Base-by-base conservation (phyloP, 2,329 filamentous ascomycete species). In the Penicillium sumatraense region DNA sequence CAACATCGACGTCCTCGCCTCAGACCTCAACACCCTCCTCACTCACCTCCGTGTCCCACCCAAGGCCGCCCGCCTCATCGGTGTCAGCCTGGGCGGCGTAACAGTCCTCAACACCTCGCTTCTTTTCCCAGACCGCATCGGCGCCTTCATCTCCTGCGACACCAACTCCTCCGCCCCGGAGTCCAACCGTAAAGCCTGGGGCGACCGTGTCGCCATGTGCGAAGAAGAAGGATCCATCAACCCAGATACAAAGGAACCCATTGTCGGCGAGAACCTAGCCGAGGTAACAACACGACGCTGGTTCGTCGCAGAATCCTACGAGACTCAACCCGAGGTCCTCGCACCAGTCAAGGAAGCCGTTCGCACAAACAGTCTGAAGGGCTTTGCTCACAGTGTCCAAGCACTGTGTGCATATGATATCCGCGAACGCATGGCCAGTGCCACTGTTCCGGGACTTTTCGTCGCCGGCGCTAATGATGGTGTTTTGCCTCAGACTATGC, bases 351-450 rank as follows among this genome's bases (percentile, higher is more conserved):
- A 83, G 56, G 79, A 85, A 3, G 89, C 92, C 78, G 88, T 93
- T 0, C 81, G 81, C 11, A 75, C 72, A 13, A 96, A 96, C 70
- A 82, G 85, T 60, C 77, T 95, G 1, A 80, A 82, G 38, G 89
- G 88, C 14, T 93, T 95, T 71, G 87, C 92, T 81, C 89, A 89
- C 74, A 90, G 95, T 77, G 82, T 95, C 26, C 88, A 93, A 50
- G 74, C 74, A 1, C 61, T 77, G 52, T 83, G 83, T 23, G 85
- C 81, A 49, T 76, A 83, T 59, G 81, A 83, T 57, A 77, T 80
- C 63, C 74, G 70, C 42, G 74, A 78, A 13, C 73, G 72, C n/a
- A 76, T 77, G 73, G 67, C 65, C 18, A 20, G 59, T 52, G 68
- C 69, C 13, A 58, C 62, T 31, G 60, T 71, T 5, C 60, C 67